phyloP scores from a whole-genome alignment of 139 green algal species.

The Trebouxia sp. region DNA sequence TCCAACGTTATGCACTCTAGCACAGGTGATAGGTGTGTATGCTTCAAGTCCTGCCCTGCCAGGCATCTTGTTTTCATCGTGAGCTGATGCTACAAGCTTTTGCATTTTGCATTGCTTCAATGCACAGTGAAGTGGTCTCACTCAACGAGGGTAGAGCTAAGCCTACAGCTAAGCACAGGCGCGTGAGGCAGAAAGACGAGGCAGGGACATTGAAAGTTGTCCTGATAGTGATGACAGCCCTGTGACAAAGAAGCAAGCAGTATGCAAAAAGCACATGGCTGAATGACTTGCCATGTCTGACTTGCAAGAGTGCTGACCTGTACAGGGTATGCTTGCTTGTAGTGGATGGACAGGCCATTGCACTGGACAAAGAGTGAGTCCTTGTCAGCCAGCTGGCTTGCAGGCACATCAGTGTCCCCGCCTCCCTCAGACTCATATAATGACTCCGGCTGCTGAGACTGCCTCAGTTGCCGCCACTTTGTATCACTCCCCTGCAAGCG shows the following conservation, averaged over 20 bases:
- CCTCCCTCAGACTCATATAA: neutral
- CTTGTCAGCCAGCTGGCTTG: conserved; percentile 36
- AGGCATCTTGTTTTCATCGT: no score
- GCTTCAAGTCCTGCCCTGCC: no score
- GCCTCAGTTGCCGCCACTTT: neutral
- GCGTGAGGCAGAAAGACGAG: no score
- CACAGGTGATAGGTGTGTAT: no score
- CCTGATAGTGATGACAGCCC: no score
- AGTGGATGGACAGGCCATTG: conserved; percentile 43
- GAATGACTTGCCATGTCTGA: neutral
- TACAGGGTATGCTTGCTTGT: conserved; percentile 35
- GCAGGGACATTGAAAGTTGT: neutral
- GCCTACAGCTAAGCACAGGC: no score
- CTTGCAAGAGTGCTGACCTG: neutral
- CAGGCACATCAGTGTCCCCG: conserved; percentile 33
- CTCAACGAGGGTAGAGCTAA: no score
- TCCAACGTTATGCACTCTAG: no score
- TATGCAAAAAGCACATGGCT: neutral
- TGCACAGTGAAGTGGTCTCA: no score
- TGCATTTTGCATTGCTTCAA: no score
- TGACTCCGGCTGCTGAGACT: neutral
- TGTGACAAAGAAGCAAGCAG: no score
- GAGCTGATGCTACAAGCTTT: no score
- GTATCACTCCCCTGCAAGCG: conserved; percentile 1
- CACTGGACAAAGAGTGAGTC: conserved; percentile 43